Conservation (phyloP, 495 filamentous ascomycete species). For the Penicillium pancosmium region DNA sequence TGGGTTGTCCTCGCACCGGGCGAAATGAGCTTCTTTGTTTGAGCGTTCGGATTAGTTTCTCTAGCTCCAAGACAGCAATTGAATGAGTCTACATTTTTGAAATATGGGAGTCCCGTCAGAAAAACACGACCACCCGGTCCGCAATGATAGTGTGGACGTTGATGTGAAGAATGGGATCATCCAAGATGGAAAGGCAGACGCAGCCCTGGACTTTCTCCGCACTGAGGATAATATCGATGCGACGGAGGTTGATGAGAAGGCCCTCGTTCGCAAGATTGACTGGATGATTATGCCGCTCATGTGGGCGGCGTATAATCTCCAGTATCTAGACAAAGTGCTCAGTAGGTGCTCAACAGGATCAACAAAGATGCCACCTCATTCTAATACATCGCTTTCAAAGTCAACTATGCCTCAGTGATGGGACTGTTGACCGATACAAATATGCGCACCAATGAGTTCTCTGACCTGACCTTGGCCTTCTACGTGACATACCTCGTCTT, state of each 20-base stretch:
- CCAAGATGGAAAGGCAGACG: slow-evolving; percentile 27
- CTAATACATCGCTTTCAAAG: slow-evolving; percentile 6
- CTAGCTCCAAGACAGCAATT: background rate
- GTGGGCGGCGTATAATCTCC: slow-evolving; percentile 59
- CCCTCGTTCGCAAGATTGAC: slow-evolving; percentile 44
- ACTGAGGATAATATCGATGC: slow-evolving; percentile 16
- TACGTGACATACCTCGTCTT: slow-evolving; percentile 53
- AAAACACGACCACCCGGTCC: slow-evolving; percentile 8
- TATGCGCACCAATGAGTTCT: slow-evolving; percentile 55
- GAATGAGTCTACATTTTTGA: background rate
- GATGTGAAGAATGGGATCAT: slow-evolving; percentile 21
- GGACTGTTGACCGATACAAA: slow-evolving; percentile 53
- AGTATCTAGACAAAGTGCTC: slow-evolving; percentile 68
- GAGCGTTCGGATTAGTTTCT: slow-evolving; percentile 5
- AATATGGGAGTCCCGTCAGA: slow-evolving; percentile 9
- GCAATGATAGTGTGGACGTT: slow-evolving; percentile 13
- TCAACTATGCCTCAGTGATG: slow-evolving; percentile 64
- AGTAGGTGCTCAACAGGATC: slow-evolving; percentile 21
- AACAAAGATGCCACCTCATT: background rate
- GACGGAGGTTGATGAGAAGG: slow-evolving; percentile 34
- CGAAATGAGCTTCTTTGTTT: background rate
- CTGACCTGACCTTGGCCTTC: slow-evolving; percentile 55
- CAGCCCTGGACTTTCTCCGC: slow-evolving; percentile 32
- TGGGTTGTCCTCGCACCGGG: background rate
- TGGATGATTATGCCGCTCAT: slow-evolving; percentile 46